Evolutionary conservation across 2,329 filamentous ascomycete species (phyloP), one percentile per base, ranked within the genome.

Genomic region (Sporothrix euskadiensis): DNA sequence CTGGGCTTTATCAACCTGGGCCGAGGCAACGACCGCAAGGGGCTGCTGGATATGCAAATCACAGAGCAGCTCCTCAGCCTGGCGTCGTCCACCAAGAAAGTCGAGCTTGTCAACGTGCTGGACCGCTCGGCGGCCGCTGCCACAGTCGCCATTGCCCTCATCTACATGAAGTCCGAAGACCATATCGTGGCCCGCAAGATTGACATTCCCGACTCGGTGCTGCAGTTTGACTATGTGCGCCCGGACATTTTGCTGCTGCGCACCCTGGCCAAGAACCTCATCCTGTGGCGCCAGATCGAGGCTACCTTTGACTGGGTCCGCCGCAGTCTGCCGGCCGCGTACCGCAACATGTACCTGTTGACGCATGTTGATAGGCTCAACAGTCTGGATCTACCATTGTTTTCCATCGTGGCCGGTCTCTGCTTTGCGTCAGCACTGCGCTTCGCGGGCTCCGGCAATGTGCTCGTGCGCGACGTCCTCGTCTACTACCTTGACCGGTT

Each of bases 141-240:
- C 1, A 94, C 97, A 8, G 89, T 98, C 78, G 95, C 96, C 0
- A 87, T 98, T 74, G 89, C 94, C 1, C 87, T 99, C 71, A 95
- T 99, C 44, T 99, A 95, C 81, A 96, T 99, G 93, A 98, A 98
- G 82, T 96, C 95, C 0, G 93, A 97, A 76, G 93, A 99, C 79
- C 87, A 89, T 74, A 90, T 92, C 19, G 88, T 99, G 26, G 96
- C 96, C 3, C 89, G 91, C 73, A 98, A 98, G 83, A 91, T 99
- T 71, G 94, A 98, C 80, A 90, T 98, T 0, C 97, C 97, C 0
- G 92, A 97, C 76, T 97, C 96, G 0, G 84, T 92, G 35, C 87
- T 96, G 47, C 94, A 98, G 77, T 98, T 97, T 80, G 96, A 98
- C 80, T 98, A 98, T 79, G 91, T 98, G 22, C 90, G 96, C 2